These are phyloP conservation scores for Microstegium vimineum DNA, from an alignment of 176 grass and related monocot genomes.

Conservation along the genomic window DNA sequence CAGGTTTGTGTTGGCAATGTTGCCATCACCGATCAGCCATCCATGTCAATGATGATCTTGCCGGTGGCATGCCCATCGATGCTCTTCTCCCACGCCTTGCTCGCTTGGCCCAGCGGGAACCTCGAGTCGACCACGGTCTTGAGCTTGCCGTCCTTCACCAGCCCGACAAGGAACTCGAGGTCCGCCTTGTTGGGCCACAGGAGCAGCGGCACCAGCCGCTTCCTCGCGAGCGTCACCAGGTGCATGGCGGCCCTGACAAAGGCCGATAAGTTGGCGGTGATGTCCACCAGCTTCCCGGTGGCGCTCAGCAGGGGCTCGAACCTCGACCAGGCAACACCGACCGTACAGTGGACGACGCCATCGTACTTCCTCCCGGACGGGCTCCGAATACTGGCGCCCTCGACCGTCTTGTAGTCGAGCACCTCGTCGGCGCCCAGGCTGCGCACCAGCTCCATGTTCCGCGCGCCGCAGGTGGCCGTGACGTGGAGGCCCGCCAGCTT, in stretches of 20 bases:
- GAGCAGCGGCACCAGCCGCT: slow-evolving; percentile 44
- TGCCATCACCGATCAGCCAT: background rate
- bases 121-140: slow-evolving; percentile 57
- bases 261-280: slow-evolving; percentile 18
- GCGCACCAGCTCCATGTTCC: slow-evolving; percentile 51
- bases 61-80: slow-evolving; percentile 65
- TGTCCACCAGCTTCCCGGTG: slow-evolving; percentile 43
- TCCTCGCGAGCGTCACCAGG: slow-evolving; percentile 30
- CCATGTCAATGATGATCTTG: slow-evolving; percentile 57
- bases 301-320: slow-evolving; percentile 41
- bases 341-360: slow-evolving; percentile 44
- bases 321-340: slow-evolving; percentile 31
- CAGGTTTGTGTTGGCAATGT: background rate
- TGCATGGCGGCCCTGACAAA: slow-evolving; percentile 30
- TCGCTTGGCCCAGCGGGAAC: slow-evolving; percentile 28
- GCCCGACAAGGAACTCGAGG: slow-evolving; percentile 53
- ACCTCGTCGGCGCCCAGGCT: slow-evolving; percentile 67
- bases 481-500: slow-evolving; percentile 53
- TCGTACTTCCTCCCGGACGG: slow-evolving; percentile 54
- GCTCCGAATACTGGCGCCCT: slow-evolving; percentile 52
- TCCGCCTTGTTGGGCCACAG: slow-evolving; percentile 27
- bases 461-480: slow-evolving; percentile 46
- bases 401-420: slow-evolving; percentile 53
- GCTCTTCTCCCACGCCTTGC: slow-evolving; percentile 62
- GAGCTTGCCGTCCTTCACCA: slow-evolving; percentile 52